These are phyloP conservation scores for Cordyceps fumosorosea DNA, from an alignment of 2,329 filamentous ascomycete genomes.

Conservation along the genomic window DNA sequence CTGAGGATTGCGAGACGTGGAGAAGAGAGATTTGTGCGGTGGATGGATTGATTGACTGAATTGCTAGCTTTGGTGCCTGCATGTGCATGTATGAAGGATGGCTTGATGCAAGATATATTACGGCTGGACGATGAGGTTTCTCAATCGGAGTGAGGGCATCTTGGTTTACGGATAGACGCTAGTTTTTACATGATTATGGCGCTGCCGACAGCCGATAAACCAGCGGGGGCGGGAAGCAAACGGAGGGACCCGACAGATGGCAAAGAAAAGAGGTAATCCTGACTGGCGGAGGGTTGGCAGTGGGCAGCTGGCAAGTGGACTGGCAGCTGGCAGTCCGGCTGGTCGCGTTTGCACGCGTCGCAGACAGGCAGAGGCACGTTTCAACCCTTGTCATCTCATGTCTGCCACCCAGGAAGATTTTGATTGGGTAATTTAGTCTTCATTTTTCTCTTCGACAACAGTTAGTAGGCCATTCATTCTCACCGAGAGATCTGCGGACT, in stretches of 20 bases:
- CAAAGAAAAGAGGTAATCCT: neutral
- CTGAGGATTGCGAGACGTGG: constrained; percentile 64
- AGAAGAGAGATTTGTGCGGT: constrained; percentile 54
- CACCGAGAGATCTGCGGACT: too few relatives aligned
- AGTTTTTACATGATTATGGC: neutral
- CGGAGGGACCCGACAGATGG: neutral
- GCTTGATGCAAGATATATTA: neutral
- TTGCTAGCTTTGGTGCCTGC: too few relatives aligned
- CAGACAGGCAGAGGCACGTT: neutral
- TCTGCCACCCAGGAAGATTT: neutral
- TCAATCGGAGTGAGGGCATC: too few relatives aligned
- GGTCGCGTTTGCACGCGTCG: constrained; percentile 7
- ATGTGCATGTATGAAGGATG: neutral
- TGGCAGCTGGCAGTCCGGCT: neutral
- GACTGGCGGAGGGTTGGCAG: neutral
- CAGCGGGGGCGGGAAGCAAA: neutral
- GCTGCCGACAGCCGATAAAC: neutral
- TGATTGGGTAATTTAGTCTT: neutral
- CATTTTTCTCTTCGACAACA: too few relatives aligned
- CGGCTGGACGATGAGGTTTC: neutral
- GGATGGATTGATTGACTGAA: neutral
- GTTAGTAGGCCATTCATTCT: too few relatives aligned
- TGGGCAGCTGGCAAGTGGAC: neutral
- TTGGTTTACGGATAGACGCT: too few relatives aligned
- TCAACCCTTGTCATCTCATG: neutral